Evolutionary conservation across 139 green algal species (phyloP), one percentile per base, ranked within the genome.

Genomic region (Limnomonas spitsbergensis): DNA sequence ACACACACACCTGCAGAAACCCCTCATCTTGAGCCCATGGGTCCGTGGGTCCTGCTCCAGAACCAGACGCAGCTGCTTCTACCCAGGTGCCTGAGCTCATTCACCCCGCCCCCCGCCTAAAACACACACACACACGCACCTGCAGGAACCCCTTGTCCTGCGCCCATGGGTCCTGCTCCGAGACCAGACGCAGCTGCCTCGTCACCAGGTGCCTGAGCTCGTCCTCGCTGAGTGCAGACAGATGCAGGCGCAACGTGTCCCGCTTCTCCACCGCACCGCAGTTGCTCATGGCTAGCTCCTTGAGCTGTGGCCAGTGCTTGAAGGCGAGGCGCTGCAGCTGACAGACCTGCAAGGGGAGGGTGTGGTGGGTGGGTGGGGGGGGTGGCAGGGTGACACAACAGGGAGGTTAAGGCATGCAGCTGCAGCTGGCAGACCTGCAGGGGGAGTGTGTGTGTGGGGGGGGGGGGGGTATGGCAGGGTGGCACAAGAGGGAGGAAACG

Each of bases 241-340:
- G 84, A 66, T 91, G 85, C 27, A 66, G 74, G 54, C 96, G 73
- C 53, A 91, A 85, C 56, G 80, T 82, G 2, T 90, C 84, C 1
- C 87, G 84, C 78, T 90, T 91, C 79, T 92, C 86, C 67, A 98
- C 82, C 2, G 86, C 84, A 4, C 88, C 91, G 80, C 93, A 95
- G 84, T 94, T 92, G 68, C 78, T 81, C 67, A 98, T 84, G 2
- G 95, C 91, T 54, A 97, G 80, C 35, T 95, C 91, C 0, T 81
- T 78, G 69, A 98, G 86, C 66, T 90, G 56, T 27, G 81, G 79
- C 88, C 86, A 92, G 78, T 94, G 83, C 84, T 93, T 93, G 88
- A 96, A 98, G 6, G 89, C 74, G 31, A 99, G 88, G 37, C 92
- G 88, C 89, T 98, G 96, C 39, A 99, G 81, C 87, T 95, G 88